Percentiles rank a stretch among this genome's conserved stretches.
Evolutionary conservation across 2,329 filamentous ascomycete genomes (phyloP).

Genomic region (Fusarium floridanum): DNA sequence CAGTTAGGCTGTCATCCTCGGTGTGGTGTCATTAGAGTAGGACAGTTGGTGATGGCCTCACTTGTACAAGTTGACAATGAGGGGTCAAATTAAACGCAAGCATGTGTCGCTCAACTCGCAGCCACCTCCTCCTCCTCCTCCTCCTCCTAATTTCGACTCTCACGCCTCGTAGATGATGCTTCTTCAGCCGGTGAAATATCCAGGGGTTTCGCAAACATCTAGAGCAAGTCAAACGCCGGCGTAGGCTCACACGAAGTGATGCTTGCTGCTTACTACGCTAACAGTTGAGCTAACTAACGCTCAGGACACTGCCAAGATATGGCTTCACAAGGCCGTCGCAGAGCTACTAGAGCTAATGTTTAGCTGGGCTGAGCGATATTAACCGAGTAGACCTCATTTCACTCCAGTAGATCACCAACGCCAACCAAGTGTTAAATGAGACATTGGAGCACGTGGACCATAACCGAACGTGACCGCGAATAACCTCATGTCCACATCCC

Average conservation of each 20-base stretch:
- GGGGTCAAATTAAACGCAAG: neutral
- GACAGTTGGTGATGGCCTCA: neutral
- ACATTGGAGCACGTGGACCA: neutral
- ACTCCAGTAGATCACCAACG: neutral
- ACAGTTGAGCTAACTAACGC: neutral
- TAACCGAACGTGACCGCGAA: neutral
- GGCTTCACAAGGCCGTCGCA: neutral
- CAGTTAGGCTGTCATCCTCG: neutral
- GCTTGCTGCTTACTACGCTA: neutral
- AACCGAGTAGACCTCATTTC: neutral
- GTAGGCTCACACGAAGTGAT: neutral
- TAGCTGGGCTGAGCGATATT: neutral
- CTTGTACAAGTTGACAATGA: neutral
- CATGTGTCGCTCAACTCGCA: neutral
- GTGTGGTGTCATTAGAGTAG: neutral
- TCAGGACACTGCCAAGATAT: neutral
- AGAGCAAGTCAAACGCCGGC: neutral
- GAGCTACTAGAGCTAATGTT: neutral
- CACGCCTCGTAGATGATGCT: neutral
- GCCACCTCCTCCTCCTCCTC: neutral
- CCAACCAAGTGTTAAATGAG: neutral
- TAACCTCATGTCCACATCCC: slow-evolving; percentile 3
- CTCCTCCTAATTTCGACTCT: neutral
- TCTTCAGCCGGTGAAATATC: neutral
- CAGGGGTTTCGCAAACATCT: neutral